phyloP scores from a whole-genome alignment of 805 yeast species.

The Isabelozyma gotoi region DNA sequence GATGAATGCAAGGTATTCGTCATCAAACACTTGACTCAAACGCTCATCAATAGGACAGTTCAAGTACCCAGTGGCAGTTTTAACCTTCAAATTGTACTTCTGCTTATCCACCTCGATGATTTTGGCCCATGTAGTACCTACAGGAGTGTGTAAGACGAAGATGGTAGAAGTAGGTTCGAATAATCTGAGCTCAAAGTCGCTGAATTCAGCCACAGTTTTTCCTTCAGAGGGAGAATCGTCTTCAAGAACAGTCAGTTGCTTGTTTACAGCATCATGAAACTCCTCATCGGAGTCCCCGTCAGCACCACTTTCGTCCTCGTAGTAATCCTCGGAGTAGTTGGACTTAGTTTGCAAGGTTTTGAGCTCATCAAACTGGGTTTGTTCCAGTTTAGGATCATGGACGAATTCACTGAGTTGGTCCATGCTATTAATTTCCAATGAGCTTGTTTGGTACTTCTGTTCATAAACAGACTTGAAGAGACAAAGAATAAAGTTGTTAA shows the following conservation, averaged over 20 bases:
- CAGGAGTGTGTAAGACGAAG: slow-evolving; percentile 44
- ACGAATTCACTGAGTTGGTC: slow-evolving; percentile 60
- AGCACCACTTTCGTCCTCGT: not conserved
- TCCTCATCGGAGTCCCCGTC: slow-evolving; percentile 9
- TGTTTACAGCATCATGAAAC: slow-evolving; percentile 12
- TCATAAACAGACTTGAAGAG: slow-evolving; percentile 74
- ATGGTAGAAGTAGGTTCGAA: slow-evolving; percentile 53
- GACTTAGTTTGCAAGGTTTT: slow-evolving; percentile 9
- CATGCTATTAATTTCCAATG: slow-evolving; percentile 39
- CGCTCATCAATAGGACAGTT: slow-evolving; percentile 30
- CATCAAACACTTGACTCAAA: slow-evolving; percentile 67
- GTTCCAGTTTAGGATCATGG: slow-evolving; percentile 23
- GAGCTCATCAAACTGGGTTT: slow-evolving; percentile 21
- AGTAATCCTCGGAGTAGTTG: slow-evolving; percentile 14
- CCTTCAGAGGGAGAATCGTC: slow-evolving; percentile 1
- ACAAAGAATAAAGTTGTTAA: slow-evolving; percentile 59
- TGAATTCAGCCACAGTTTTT: slow-evolving; percentile 14
- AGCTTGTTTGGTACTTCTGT: slow-evolving; percentile 60
- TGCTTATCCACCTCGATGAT: slow-evolving; percentile 50
- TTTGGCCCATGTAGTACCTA: slow-evolving; percentile 24
- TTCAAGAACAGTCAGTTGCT: not conserved
- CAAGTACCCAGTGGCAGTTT: slow-evolving; percentile 10
- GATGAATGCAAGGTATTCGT: slow-evolving; percentile 54
- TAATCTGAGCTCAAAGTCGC: slow-evolving; percentile 47
- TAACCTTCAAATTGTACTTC: slow-evolving; percentile 53